Base-by-base conservation (phyloP, 2,329 filamentous ascomycete species). In the Aspergillus intermedius region DNA sequence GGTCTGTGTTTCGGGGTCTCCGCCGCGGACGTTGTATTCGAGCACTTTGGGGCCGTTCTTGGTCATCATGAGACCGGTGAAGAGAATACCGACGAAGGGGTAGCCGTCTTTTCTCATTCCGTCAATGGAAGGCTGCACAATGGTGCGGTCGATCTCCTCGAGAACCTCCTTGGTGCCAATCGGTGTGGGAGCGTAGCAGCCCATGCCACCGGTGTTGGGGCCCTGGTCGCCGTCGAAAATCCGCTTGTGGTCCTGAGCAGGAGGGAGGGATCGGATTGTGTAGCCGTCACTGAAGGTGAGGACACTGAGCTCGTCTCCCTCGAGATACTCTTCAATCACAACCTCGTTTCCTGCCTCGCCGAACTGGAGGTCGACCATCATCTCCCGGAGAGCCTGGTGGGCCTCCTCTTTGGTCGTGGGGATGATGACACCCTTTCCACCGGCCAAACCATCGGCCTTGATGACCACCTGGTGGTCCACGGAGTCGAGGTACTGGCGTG, bases 191-290 rank as follows among this genome's bases (percentile, higher is more conserved):
- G 91, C 90, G 69, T 97, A 97, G 65, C 90, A 95, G 45, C 93
- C 93, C 93, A 97, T 97, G 37, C 93, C 93, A 51, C 91, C 93
- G 2, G 93, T 97, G 73, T 97, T 97, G 34, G 90, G 88, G 1
- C 93, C 93, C 44, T 81, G 78, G 65, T 97, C 91, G 47, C 87
- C 88, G 62, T 98, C 93, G 46, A 87, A 87, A 55, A 94, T 90
- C 53, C 90, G 82, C 79, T 98, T 97, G 76, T 98, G 93, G 68
- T 97, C 93, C 69, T 98, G 93, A 1, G 91, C 91, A 1, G 93
- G 86, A 4, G 91, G 91, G 8, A 97, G 77, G 7, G 86, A 89
- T 63, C 82, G 80, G 65, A 95, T 87, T 1, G 85, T 86, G 65
- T 87, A 86, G 45, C 93, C 93, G 65, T 98, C 93, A 62, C 84